Base-by-base conservation (phyloP, 306 rosid species). In the Gleditsia sinensis region DNA sequence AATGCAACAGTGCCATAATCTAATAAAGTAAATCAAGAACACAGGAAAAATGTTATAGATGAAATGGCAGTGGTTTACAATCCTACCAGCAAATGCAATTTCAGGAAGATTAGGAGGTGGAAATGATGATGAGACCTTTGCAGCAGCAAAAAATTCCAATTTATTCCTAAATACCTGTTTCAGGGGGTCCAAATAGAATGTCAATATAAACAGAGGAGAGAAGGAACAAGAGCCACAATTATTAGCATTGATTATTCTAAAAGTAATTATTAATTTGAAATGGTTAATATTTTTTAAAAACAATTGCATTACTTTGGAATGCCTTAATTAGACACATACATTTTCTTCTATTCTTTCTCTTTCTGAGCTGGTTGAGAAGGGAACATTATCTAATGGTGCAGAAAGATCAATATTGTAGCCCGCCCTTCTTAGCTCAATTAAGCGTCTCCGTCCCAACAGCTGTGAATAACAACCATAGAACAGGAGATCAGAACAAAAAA, bases 11-110 rank as follows among this genome's bases (percentile, higher is more conserved):
- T 20, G 32, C 20, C 43, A 55, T 32, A 60, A 43, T 30, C 40
- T 27, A 43, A 72, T 67, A 32, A 43, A 42, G n/a, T 32, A 55
- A 60, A 51, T 34, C 14, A 71, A 48, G 21, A 49, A 74, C 58
- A 57, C 21, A 73, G 70, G 32, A 65, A 57, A 25, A 50, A 72
- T 57, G 23, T 36, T 5, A 36, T 36, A 66, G 36, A 36, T 21
- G 19, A 70, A 60, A 23, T 20, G 48, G 6, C 10, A 10, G 58
- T 75, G 53, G 34, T 67, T 65, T 20, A 72, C 74, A 77, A 71
- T 63, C 42, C 45, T 75, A 94, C 99, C 99, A 46, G 99, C 99
- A 82, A 94, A 94, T 83, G 99, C 99, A 82, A 94, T 92, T 86
- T 94, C 99, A 1, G 96, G 99, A 78, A 94, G 84, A 51, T 77